These are phyloP conservation scores for Penicillium sp. DNA, from an alignment of 2,329 filamentous ascomycete species.

Conservation along the genomic window DNA sequence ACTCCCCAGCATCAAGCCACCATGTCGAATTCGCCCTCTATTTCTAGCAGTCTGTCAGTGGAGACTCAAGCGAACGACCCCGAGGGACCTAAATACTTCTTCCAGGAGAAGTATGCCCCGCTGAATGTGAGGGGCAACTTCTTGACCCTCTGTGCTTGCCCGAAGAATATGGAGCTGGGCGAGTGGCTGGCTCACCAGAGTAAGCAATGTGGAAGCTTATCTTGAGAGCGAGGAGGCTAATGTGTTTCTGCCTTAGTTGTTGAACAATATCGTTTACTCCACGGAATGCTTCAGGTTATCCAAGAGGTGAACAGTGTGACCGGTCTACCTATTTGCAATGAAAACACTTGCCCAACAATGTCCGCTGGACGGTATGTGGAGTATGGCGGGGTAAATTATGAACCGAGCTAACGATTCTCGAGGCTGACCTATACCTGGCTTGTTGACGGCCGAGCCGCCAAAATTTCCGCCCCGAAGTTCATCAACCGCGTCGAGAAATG, in stretches of 20 bases:
- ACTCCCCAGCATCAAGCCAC: slow-evolving; percentile 28
- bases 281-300: slow-evolving; percentile 84
- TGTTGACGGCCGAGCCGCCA: slow-evolving; percentile 82
- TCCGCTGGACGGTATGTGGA: slow-evolving; percentile 81
- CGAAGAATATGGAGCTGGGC: slow-evolving; percentile 88
- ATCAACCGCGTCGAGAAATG: slow-evolving; percentile 95
- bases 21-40: slow-evolving; percentile 43
- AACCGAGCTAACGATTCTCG: slow-evolving; percentile 20
- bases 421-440: slow-evolving; percentile 97
- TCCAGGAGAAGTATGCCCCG: slow-evolving; percentile 61
- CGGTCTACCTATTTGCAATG: slow-evolving; percentile 77
- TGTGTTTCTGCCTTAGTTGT: slow-evolving; percentile 62
- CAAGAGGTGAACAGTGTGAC: slow-evolving; percentile 79
- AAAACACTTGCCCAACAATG: slow-evolving; percentile 82
- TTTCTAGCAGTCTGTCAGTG: slow-evolving; percentile 38
- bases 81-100: slow-evolving; percentile 51
- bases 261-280: slow-evolving; percentile 85
- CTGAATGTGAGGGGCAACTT: slow-evolving; percentile 97
- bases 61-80: slow-evolving; percentile 44
- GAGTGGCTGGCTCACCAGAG: slow-evolving; percentile 97
- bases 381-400: slow-evolving; percentile 14
- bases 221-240: slow-evolving; percentile 7
- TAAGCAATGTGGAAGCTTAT: slow-evolving; percentile 45
- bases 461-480: slow-evolving; percentile 89
- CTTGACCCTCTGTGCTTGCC: slow-evolving; percentile 88